Percentiles rank a stretch among this genome's conserved stretches.
Evolutionary conservation across 2,329 filamentous ascomycete species (phyloP).

Genomic region (Trichoderma harzianum): DNA sequence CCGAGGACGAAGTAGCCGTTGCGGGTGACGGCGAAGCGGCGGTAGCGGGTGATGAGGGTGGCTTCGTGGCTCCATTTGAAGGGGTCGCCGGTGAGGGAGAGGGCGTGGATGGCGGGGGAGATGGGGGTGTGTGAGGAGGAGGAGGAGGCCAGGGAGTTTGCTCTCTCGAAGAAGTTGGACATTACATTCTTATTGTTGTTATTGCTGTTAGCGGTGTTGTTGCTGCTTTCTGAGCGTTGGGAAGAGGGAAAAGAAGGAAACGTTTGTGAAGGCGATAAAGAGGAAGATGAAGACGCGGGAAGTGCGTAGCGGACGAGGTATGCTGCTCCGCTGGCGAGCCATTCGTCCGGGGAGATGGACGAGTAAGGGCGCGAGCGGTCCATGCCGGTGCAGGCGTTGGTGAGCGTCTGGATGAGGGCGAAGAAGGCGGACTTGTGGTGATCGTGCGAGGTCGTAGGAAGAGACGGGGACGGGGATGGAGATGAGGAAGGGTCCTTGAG

Average conservation of each 20-base stretch:
- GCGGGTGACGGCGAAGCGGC: slow-evolving; percentile 32
- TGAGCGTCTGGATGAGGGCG: slow-evolving; percentile 34
- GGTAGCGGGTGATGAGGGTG: slow-evolving; percentile 33
- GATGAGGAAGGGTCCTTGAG: slow-evolving; percentile 1
- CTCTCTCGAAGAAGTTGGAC: background rate
- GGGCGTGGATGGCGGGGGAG: slow-evolving; percentile 24
- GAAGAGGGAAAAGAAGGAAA: background rate
- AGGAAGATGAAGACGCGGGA: background rate
- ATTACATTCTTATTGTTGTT: background rate
- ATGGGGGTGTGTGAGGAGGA: slow-evolving; percentile 15
- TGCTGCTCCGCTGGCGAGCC: slow-evolving; percentile 32
- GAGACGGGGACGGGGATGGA: background rate
- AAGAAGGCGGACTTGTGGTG: slow-evolving; percentile 29
- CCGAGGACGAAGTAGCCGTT: slow-evolving; percentile 34
- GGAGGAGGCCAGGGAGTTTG: slow-evolving; percentile 8
- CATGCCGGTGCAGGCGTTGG: slow-evolving; percentile 32
- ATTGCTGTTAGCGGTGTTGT: background rate
- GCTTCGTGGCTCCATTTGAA: slow-evolving; percentile 37
- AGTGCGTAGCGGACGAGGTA: slow-evolving; percentile 29
- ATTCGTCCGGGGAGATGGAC: slow-evolving; percentile 26
- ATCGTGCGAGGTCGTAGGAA: background rate
- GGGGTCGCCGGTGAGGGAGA: slow-evolving; percentile 29
- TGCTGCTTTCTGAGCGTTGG: background rate
- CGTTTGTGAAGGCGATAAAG: background rate
- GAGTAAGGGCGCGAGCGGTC: slow-evolving; percentile 29